Evolutionary conservation across 371 early-diverging fungal species (phyloP).

Genomic region (Mucor lusitanicus): DNA sequence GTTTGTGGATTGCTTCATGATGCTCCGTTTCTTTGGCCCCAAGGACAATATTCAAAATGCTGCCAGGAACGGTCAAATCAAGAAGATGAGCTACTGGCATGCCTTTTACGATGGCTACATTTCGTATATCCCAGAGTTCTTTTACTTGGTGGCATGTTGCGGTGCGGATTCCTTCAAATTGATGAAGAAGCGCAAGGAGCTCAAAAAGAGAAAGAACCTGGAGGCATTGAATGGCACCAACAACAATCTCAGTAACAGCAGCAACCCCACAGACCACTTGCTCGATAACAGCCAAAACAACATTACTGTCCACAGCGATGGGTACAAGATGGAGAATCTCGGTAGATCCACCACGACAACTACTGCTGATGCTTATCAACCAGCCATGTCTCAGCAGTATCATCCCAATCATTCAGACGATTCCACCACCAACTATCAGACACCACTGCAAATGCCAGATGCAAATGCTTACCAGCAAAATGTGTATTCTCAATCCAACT

Average conservation of each 20-base stretch:
- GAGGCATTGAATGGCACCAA: not conserved
- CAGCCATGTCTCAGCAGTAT: not conserved
- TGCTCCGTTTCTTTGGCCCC: conserved; percentile 41
- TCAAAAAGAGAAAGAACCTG: conserved; percentile 15
- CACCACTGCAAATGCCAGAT: not conserved
- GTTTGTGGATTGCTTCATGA: conserved; percentile 38
- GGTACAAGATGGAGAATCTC: not conserved
- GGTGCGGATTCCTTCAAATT: conserved; percentile 37
- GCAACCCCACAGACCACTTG: conserved; percentile 8
- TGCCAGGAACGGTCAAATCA: not conserved
- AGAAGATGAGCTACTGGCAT: conserved; percentile 13
- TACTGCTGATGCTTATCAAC: not conserved
- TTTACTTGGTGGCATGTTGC: conserved; percentile 33
- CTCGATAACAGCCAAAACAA: not conserved
- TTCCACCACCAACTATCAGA: not conserved
- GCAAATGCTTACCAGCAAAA: not conserved
- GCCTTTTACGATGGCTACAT: conserved; percentile 46
- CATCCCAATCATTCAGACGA: not conserved
- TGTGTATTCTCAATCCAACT: not conserved
- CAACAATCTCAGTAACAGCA: not conserved
- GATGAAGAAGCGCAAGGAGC: conserved; percentile 37
- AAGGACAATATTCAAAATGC: conserved; percentile 14
- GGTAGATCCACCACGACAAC: not conserved
- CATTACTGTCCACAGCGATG: not conserved
- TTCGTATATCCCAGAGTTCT: conserved; percentile 46